Conservation (phyloP, 495 filamentous ascomycete genomes). For the Trichoderma parareesei region DNA sequence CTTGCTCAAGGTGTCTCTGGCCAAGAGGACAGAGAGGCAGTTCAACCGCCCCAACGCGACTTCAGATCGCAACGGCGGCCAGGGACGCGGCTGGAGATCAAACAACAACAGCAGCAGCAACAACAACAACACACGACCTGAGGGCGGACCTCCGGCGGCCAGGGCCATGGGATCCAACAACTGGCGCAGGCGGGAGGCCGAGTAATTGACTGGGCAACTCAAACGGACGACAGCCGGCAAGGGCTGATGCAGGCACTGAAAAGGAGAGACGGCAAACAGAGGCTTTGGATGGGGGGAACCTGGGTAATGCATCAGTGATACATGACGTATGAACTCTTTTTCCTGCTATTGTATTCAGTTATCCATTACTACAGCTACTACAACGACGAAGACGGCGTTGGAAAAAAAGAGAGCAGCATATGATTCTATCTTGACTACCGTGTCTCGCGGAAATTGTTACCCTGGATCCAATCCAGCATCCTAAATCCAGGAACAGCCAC, state of each 20-base stretch:
- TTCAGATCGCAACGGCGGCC: constrained; percentile 4
- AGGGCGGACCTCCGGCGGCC: neutral
- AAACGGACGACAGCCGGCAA: neutral
- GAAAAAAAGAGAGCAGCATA: no score
- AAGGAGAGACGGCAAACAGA: neutral
- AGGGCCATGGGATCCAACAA: constrained; percentile 9
- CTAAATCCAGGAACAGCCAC: neutral
- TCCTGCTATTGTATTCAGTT: neutral
- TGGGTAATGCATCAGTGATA: neutral
- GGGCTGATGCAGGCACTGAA: neutral
- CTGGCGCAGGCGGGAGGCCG: neutral
- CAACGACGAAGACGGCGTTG: no score
- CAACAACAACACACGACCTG: neutral
- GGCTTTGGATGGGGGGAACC: neutral
- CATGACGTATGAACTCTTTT: neutral
- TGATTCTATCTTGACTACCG: no score
- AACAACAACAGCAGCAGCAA: neutral
- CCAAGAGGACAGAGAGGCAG: neutral
- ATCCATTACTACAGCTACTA: neutral
- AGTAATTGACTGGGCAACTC: neutral
- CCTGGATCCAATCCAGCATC: neutral
- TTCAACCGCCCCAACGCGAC: neutral
- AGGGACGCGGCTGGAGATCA: neutral
- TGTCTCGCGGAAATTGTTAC: no score
- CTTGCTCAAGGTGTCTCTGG: constrained; percentile 2